Evolutionary conservation across 1,284 basidiomycete species (phyloP), one percentile per base, ranked within the genome.

Genomic region (Neotropicomus parvogracilis): DNA sequence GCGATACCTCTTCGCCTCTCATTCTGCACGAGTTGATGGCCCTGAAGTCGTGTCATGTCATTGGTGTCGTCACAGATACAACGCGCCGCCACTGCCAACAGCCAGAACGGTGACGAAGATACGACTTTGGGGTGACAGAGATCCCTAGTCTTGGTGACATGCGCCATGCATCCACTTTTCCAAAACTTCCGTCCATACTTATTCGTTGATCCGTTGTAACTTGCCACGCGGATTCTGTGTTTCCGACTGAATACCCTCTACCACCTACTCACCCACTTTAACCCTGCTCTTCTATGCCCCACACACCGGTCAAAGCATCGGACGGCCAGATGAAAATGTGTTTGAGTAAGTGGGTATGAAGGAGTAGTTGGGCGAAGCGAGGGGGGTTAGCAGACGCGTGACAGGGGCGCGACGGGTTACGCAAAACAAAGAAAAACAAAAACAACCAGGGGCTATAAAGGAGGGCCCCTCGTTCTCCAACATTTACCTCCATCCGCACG

Each of bases 211-310:
- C 32, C 29, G 14, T 24, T 24, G 8, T 24, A n/a, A n/a, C n/a
- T n/a, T n/a, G n/a, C n/a, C 20, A 36, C 19, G 20, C 21, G 12
- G 35, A 36, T 21, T 21, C 39, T 3, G 16, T 36, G 28, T 33
- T 35, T n/a, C 60, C 61, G 8, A 16, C 11, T 0, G 48, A 48
- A 21, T 62, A 65, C 39, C 59, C 60, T 3, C 29, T 65, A 3
- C 49, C 59, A 8, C 32, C 52, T 8, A 36, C 47, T 1, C 47
- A 62, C 19, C 48, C 41, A 0, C 50, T 62, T 31, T 62, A 63
- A 6, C 61, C 60, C 3, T 28, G 46, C 5, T 42, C 57, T n/a
- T 11, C 46, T 11, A 26, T 16, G 24, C 24, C 24, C 8, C 24
- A 8, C 5, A 4, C 24, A 4, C 24, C 24, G 8, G 24, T 24